phyloP scores from a whole-genome alignment of 495 filamentous ascomycete species.

The Corynascus novoguineensis region DNA sequence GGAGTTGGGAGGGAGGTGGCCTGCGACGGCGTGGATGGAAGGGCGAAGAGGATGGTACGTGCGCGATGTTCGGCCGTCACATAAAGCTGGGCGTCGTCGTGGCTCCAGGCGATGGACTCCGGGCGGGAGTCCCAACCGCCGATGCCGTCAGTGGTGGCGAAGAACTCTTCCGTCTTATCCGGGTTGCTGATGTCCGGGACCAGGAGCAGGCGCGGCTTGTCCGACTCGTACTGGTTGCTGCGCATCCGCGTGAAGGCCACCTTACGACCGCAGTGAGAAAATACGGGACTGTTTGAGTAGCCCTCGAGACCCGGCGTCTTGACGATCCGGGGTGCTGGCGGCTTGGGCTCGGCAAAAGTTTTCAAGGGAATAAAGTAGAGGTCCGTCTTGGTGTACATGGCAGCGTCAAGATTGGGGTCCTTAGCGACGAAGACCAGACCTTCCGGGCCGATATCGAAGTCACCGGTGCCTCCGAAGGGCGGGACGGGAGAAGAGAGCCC shows the following conservation, averaged over 20 bases:
- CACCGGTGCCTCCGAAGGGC: constrained; percentile 49
- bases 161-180: constrained; percentile 58
- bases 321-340: constrained; percentile 41
- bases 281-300: constrained; percentile 67
- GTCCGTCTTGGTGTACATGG: constrained; percentile 74
- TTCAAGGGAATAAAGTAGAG: constrained; percentile 66
- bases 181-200: constrained; percentile 53
- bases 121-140: constrained; percentile 66
- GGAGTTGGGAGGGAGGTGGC: constrained; percentile 51
- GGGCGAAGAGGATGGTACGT: constrained; percentile 57
- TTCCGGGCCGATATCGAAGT: constrained; percentile 52
- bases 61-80: constrained; percentile 63
- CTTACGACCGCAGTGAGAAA: constrained; percentile 65
- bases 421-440: constrained; percentile 79
- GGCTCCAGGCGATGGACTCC: constrained; percentile 57
- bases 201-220: constrained; percentile 75
- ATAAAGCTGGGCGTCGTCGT: constrained; percentile 58
- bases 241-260: constrained; percentile 80
- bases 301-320: constrained; percentile 55
- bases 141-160: constrained; percentile 54
- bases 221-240: constrained; percentile 79
- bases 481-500: constrained; percentile 56
- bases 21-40: constrained; percentile 48
- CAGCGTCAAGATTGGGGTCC: constrained; percentile 70
- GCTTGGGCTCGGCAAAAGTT: constrained; percentile 49